Evolutionary conservation across 441 rosid genomes (phyloP).

Genomic region (Pelargonium citronellum): DNA sequence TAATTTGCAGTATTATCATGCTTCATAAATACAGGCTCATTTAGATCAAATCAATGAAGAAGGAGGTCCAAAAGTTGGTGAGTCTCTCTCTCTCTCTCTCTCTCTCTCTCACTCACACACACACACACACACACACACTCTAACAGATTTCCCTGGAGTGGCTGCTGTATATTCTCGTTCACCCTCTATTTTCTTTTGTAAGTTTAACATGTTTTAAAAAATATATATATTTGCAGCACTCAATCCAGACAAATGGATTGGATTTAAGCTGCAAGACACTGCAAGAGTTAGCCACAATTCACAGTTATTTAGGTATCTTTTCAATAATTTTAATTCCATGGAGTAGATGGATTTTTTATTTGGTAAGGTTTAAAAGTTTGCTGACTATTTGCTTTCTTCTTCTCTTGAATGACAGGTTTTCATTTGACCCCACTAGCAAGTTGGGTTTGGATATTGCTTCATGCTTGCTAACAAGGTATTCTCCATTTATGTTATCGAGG

Average conservation of each 20-base stretch:
- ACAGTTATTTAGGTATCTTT: constrained; percentile 67
- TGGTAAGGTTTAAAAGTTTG: not conserved
- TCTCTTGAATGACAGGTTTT: constrained; percentile 52
- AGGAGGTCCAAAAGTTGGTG: constrained; percentile 59
- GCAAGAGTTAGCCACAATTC: constrained; percentile 90
- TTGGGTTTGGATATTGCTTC: constrained; percentile 90
- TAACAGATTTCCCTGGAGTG: not conserved
- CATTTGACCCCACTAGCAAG: constrained; percentile 73
- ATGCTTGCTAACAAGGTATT: constrained; percentile 79
- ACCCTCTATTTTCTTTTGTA: not conserved
- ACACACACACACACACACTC: not conserved
- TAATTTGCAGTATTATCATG: constrained; percentile 7
- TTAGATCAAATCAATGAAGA: constrained; percentile 60
- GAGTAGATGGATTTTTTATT: not conserved
- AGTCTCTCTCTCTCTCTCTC: constrained; percentile 21
- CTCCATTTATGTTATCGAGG: constrained; percentile 1
- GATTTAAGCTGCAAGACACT: constrained; percentile 87
- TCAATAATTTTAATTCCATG: not conserved
- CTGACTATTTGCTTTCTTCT: constrained; percentile 9
- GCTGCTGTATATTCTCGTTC: not conserved
- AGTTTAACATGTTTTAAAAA: constrained; percentile 16
- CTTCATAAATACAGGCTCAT: constrained; percentile 47
- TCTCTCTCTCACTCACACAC: not conserved
- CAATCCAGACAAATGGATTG: constrained; percentile 88
- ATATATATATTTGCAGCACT: constrained; percentile 47